Evolutionary conservation across 495 filamentous ascomycete species (phyloP).

Genomic region (Baudoinia panamericana): DNA sequence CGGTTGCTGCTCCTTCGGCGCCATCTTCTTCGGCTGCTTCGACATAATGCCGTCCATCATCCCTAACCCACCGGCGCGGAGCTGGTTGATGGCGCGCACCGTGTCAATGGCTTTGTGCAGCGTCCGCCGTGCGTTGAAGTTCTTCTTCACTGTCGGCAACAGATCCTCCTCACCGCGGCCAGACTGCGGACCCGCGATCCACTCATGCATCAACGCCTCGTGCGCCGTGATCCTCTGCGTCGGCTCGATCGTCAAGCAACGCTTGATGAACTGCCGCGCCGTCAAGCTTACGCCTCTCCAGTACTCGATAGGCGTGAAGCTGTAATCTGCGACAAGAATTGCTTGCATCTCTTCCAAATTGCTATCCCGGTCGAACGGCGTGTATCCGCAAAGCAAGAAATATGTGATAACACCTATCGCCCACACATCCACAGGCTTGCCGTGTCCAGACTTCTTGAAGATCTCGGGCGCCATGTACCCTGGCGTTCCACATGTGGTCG

Average conservation of each 20-base stretch:
- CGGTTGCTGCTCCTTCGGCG: conserved; percentile 12
- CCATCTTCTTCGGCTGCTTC: conserved; percentile 41
- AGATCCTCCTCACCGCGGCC: conserved; percentile 53
- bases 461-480: conserved; percentile 91
- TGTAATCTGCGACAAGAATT: conserved; percentile 90
- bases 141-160: conserved; percentile 90
- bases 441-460: conserved; percentile 66
- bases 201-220: conserved; percentile 77
- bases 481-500: conserved; percentile 92
- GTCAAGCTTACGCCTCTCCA: conserved; percentile 83
- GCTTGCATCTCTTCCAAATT: conserved; percentile 99
- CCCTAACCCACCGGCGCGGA: conserved; percentile 66
- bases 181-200: conserved; percentile 53
- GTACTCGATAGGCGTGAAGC: conserved; percentile 89
- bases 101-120: conserved; percentile 96
- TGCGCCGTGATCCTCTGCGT: conserved; percentile 82
- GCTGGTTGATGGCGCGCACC: conserved; percentile 93
- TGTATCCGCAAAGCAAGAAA: conserved; percentile 95
- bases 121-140: conserved; percentile 91
- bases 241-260: conserved; percentile 82
- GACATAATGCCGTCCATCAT: conserved; percentile 73
- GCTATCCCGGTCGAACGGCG: conserved; percentile 91
- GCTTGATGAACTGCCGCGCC: conserved; percentile 80
- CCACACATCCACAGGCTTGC: conserved; percentile 70
- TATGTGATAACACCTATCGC: conserved; percentile 80